phyloP scores from a whole-genome alignment of 345 rosid species.

The Gossypium mustelinum region DNA sequence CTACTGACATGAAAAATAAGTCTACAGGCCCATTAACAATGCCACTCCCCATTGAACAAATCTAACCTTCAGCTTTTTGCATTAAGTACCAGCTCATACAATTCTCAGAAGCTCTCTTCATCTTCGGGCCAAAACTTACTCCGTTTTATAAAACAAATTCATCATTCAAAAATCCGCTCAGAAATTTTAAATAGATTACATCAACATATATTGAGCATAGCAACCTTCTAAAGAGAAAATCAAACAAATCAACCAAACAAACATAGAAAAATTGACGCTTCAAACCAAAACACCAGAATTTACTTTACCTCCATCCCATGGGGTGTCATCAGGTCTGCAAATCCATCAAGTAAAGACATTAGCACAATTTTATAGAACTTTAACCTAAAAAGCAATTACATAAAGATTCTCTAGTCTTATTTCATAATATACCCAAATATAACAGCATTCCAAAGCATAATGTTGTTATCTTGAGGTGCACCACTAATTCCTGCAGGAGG shows the following conservation, averaged over 20 bases:
- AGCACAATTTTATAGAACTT: slow-evolving; percentile 7
- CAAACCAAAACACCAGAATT: slow-evolving; percentile 4
- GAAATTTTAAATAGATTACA: not conserved
- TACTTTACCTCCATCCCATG: slow-evolving; percentile 69
- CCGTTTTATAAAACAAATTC: not conserved
- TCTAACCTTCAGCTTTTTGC: not conserved
- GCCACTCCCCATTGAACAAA: not conserved
- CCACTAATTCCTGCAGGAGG: slow-evolving; percentile 76
- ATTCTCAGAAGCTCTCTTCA: not conserved
- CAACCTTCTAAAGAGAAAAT: not conserved
- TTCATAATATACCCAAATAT: slow-evolving; percentile 52
- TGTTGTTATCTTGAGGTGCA: slow-evolving; percentile 67
- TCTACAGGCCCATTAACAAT: not conserved
- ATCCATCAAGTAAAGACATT: slow-evolving; percentile 11
- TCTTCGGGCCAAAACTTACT: not conserved
- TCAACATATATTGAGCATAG: not conserved
- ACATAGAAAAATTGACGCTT: not conserved
- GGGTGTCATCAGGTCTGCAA: slow-evolving; percentile 67
- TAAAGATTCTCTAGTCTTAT: not conserved
- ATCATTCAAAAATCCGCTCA: not conserved
- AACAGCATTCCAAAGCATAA: slow-evolving; percentile 71
- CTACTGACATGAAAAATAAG: slow-evolving; percentile 4
- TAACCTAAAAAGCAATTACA: not conserved
- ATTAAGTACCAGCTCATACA: not conserved
- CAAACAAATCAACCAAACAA: not conserved